A percentile compares a stretch with the other conserved stretches of the same genome.
phyloP scores from a whole-genome alignment of 2,329 filamentous ascomycete species.

The Sarocladium kiliense region DNA sequence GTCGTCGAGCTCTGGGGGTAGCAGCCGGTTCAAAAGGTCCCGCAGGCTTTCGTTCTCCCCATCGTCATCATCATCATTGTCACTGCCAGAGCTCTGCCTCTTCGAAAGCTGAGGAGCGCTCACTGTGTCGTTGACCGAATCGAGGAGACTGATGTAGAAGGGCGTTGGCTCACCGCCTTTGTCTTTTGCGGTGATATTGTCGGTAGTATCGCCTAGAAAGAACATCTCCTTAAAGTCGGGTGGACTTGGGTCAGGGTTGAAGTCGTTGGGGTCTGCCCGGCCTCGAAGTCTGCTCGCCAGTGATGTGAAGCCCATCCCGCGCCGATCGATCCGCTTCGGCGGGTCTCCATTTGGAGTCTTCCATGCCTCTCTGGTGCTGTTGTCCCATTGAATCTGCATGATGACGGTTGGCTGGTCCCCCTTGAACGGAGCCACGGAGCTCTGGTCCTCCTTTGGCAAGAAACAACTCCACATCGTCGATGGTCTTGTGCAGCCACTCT shows the following conservation, averaged over 20 bases:
- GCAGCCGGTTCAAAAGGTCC: conserved; percentile 22
- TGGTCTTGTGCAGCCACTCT: conserved; percentile 65
- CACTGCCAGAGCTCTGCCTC: conserved; percentile 15
- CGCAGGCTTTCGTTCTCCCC: conserved; percentile 38
- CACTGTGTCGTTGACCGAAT: conserved; percentile 32
- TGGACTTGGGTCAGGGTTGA: conserved; percentile 49
- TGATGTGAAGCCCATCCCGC: conserved; percentile 19
- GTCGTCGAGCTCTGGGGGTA: conserved; percentile 53
- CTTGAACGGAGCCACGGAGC: conserved; percentile 55
- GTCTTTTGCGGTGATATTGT: conserved; percentile 57
- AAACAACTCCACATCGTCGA: conserved; percentile 81
- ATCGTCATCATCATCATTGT: conserved; percentile 15
- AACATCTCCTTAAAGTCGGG: conserved; percentile 65
- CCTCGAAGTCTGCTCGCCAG: conserved; percentile 18
- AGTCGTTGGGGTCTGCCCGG: conserved; percentile 18
- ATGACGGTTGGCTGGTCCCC: conserved; percentile 72
- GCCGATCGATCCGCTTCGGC: conserved; percentile 21
- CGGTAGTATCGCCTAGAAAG: conserved; percentile 83
- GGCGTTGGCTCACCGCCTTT: conserved; percentile 85
- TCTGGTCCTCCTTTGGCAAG: conserved; percentile 72
- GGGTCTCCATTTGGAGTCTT: conserved; percentile 35
- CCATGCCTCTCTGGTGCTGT: conserved; percentile 48
- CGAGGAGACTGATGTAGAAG: conserved; percentile 75
- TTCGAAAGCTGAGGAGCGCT: conserved; percentile 18
- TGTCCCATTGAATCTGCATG: conserved; percentile 71